Conservation (phyloP, 148 eudicot species). For the Camellia lanceoleosa region DNA sequence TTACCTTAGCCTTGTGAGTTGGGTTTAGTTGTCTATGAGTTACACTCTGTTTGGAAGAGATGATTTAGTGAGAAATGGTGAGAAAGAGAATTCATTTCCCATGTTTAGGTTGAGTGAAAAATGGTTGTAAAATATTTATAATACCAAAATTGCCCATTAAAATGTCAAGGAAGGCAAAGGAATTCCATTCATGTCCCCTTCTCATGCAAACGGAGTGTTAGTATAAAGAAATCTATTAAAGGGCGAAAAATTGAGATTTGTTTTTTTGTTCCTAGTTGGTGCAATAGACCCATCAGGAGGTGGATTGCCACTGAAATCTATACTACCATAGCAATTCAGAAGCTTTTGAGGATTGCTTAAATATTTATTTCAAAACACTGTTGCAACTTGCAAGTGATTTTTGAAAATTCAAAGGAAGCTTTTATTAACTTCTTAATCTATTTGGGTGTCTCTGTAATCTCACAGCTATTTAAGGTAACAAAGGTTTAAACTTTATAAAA, state of each 20-base stretch:
- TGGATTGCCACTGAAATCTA: not conserved
- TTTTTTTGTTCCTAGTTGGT: too few relatives aligned
- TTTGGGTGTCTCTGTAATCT: not conserved
- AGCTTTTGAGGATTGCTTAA: not conserved
- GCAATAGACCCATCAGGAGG: not conserved
- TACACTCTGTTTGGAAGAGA: too few relatives aligned
- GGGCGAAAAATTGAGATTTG: too few relatives aligned
- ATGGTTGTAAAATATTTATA: too few relatives aligned
- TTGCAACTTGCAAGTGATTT: not conserved
- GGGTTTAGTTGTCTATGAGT: not conserved
- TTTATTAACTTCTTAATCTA: slow-evolving; percentile 7
- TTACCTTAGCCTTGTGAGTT: not conserved
- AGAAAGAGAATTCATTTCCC: too few relatives aligned
- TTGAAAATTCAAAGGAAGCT: not conserved
- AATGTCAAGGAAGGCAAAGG: too few relatives aligned
- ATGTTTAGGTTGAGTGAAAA: too few relatives aligned
- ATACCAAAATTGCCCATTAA: too few relatives aligned
- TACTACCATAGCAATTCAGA: not conserved
- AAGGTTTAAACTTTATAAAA: not conserved
- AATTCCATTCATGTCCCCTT: too few relatives aligned
- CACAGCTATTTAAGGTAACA: not conserved
- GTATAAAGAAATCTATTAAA: too few relatives aligned
- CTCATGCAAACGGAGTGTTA: too few relatives aligned
- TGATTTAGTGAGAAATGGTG: not conserved
- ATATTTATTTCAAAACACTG: not conserved